These are phyloP conservation scores for Citropsis articulata DNA, from an alignment of 345 rosid genomes.

Conservation along the genomic window DNA sequence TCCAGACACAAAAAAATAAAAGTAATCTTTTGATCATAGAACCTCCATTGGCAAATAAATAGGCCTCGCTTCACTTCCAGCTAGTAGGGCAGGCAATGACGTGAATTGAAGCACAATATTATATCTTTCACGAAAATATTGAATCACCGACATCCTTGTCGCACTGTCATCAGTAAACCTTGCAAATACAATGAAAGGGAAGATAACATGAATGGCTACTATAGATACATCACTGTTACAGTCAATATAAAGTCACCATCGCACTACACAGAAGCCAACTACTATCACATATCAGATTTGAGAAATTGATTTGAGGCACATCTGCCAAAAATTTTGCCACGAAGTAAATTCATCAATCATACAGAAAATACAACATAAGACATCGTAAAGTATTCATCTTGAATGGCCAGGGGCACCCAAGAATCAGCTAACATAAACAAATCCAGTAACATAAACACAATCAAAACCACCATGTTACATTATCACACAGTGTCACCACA, in stretches of 20 bases:
- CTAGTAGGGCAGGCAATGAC: conserved; percentile 53
- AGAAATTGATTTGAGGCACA: neutral
- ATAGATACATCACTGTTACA: neutral
- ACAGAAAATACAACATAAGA: neutral
- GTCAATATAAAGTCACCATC: neutral
- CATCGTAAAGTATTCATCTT: too few relatives aligned
- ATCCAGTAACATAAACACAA: too few relatives aligned
- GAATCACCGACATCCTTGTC: conserved; percentile 32
- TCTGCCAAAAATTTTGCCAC: neutral
- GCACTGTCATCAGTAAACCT: conserved; percentile 56
- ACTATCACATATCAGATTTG: neutral
- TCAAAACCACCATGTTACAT: neutral
- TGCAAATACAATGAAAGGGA: conserved; percentile 1
- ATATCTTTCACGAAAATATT: conserved; percentile 55
- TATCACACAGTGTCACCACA: neutral
- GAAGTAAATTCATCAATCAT: neutral
- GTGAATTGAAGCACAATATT: conserved; percentile 26
- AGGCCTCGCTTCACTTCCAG: conserved; percentile 61
- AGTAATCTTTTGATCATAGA: neutral
- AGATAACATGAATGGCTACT: neutral
- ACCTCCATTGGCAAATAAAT: conserved; percentile 82
- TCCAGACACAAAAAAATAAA: neutral
- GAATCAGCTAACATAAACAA: too few relatives aligned
- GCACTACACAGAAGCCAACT: neutral
- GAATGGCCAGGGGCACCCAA: too few relatives aligned